Conservation (phyloP, 345 rosid species). For the Gossypium australe region DNA sequence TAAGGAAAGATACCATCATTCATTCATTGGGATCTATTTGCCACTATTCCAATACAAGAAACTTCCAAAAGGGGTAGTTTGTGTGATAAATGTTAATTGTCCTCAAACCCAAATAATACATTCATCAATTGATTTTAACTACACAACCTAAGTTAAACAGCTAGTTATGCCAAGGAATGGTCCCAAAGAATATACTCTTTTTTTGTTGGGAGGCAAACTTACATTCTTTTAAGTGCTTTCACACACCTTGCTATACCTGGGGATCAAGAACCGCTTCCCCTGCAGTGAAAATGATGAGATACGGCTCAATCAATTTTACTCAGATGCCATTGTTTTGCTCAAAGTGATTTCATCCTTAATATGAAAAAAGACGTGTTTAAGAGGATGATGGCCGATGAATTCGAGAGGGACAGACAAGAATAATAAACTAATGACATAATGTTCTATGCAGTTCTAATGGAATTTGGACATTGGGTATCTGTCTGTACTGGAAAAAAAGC, state of each 20-base stretch:
- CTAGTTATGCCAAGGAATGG: not conserved
- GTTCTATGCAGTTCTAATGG: no score
- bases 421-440: not conserved
- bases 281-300: not conserved
- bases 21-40: not conserved
- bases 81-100: not conserved
- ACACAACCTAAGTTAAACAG: not conserved
- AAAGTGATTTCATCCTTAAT: not conserved
- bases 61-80: not conserved
- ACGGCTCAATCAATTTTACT: not conserved
- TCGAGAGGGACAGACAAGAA: not conserved
- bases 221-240: not conserved
- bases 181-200: not conserved
- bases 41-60: not conserved
- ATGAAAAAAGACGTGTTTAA: not conserved
- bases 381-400: not conserved
- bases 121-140: not conserved
- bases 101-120: not conserved
- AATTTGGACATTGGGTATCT: no score
- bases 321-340: not conserved
- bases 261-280: slow-evolving; percentile 2
- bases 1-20: not conserved
- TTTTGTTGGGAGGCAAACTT: not conserved
- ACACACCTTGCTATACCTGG: slow-evolving; percentile 1
- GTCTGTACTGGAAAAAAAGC: no score